These are phyloP conservation scores for Ilyonectria robusta DNA, from an alignment of 2,329 filamentous ascomycete genomes.

Conservation along the genomic window DNA sequence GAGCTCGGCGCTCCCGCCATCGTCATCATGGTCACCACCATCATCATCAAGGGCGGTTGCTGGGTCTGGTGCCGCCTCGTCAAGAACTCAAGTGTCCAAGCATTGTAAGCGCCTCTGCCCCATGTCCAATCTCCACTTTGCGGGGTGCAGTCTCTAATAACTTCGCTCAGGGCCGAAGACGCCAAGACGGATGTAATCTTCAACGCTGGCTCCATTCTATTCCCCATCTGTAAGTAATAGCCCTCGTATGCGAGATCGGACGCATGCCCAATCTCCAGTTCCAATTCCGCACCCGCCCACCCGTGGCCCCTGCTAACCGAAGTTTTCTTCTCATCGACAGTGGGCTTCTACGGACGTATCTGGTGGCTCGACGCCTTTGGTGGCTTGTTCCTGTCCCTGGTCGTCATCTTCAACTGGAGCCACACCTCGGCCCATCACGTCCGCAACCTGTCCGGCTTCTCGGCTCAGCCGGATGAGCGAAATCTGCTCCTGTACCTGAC, in stretches of 20 bases:
- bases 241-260: constrained; percentile 23
- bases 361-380: constrained; percentile 91
- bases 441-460: constrained; percentile 83
- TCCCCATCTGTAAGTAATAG: constrained; percentile 74
- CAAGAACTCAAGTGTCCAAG: constrained; percentile 88
- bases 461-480: constrained; percentile 83
- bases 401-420: constrained; percentile 87
- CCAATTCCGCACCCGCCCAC: constrained; percentile 14
- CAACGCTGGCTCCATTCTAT: constrained; percentile 90
- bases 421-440: constrained; percentile 82
- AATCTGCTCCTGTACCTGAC: constrained; percentile 91
- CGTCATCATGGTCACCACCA: constrained; percentile 84
- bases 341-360: constrained; percentile 80
- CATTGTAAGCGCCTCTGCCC: constrained; percentile 66
- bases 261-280: background rate
- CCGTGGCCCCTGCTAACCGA: constrained; percentile 29
- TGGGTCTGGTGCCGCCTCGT: constrained; percentile 92
- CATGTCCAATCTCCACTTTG: constrained; percentile 14
- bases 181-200: constrained; percentile 85
- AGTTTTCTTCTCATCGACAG: constrained; percentile 48
- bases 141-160: constrained; percentile 33
- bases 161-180: constrained; percentile 60
- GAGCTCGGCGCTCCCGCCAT: constrained; percentile 80
- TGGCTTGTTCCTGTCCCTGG: constrained; percentile 81
- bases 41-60: constrained; percentile 84